These are phyloP conservation scores for Gracilaria gracilis DNA, from an alignment of 23 red algal genomes.

Conservation along the genomic window DNA sequence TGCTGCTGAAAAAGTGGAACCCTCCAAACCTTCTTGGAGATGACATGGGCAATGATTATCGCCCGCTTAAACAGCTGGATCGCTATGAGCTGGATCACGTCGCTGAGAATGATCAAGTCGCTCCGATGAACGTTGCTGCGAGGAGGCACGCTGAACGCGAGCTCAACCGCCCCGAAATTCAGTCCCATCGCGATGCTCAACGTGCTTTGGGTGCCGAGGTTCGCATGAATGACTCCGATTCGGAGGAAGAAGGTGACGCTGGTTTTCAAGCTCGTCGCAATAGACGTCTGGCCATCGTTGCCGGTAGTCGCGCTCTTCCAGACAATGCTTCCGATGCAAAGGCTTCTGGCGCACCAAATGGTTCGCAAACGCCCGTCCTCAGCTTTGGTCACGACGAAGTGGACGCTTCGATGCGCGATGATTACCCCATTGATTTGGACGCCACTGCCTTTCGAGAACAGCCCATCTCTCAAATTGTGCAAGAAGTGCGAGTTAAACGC, in stretches of 20 bases:
- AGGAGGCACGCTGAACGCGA: conserved; percentile 81
- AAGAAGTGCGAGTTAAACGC: conserved; percentile 59
- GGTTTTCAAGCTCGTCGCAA: conserved; percentile 31
- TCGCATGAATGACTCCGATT: conserved; percentile 58
- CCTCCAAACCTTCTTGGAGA: conserved; percentile 97
- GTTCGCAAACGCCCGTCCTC: conserved; percentile 20
- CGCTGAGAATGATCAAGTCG: conserved; percentile 85
- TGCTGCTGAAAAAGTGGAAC: too few species aligned
- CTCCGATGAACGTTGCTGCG: conserved; percentile 55
- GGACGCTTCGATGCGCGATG: conserved; percentile 45
- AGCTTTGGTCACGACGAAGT: conserved; percentile 52
- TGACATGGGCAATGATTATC: conserved; percentile 94
- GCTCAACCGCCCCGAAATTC: conserved; percentile 50
- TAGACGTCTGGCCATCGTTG: conserved; percentile 48
- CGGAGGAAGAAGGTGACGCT: conserved; percentile 55
- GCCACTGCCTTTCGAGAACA: conserved; percentile 52
- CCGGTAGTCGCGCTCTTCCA: conserved; percentile 1
- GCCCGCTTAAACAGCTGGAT: conserved; percentile 78
- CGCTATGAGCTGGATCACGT: conserved; percentile 87
- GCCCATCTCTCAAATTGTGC: conserved; percentile 71
- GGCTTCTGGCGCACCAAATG: conserved; percentile 4
- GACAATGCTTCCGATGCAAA: not conserved
- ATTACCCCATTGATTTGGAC: conserved; percentile 73
- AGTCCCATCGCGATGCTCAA: not conserved
- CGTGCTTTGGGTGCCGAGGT: not conserved